phyloP scores from a whole-genome alignment of 257 asterid genomes.

The Phtheirospermum japonicum region DNA sequence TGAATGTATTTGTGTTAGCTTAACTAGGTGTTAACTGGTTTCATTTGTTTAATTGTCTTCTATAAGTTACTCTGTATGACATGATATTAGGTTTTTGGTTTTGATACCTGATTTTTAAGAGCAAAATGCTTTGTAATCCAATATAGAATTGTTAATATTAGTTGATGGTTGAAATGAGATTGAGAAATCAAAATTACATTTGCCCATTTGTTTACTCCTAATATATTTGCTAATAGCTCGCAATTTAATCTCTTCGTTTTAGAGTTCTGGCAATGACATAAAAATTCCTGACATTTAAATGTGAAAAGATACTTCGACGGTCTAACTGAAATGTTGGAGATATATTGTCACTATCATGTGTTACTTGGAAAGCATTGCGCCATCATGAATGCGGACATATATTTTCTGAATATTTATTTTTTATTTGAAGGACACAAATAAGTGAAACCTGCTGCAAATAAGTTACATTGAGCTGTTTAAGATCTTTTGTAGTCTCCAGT shows the following conservation, averaged over 20 bases:
- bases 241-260: not conserved
- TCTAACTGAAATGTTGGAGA: slow-evolving; percentile 3
- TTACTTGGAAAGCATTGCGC: slow-evolving; percentile 4
- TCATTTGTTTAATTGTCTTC: slow-evolving; percentile 11
- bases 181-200: no score
- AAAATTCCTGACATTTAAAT: not conserved
- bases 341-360: not conserved
- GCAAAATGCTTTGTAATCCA: not conserved
- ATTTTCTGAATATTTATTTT: not conserved
- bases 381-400: not conserved
- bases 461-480: slow-evolving; percentile 1
- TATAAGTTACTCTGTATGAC: not conserved
- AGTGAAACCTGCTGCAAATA: not conserved
- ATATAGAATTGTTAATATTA: not conserved
- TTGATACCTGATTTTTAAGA: slow-evolving; percentile 6
- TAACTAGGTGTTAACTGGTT: not conserved
- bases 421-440: not conserved
- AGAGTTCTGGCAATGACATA: slow-evolving; percentile 6
- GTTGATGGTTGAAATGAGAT: slow-evolving; percentile 3
- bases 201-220: not conserved
- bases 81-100: slow-evolving; percentile 2
- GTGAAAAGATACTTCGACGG: not conserved
- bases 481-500: not conserved
- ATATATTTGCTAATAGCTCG: not conserved
- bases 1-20: not conserved